Evolutionary conservation across 2,329 filamentous ascomycete genomes (phyloP), one percentile per base, ranked within the genome.

Genomic region (Didymosphaeria variabile): DNA sequence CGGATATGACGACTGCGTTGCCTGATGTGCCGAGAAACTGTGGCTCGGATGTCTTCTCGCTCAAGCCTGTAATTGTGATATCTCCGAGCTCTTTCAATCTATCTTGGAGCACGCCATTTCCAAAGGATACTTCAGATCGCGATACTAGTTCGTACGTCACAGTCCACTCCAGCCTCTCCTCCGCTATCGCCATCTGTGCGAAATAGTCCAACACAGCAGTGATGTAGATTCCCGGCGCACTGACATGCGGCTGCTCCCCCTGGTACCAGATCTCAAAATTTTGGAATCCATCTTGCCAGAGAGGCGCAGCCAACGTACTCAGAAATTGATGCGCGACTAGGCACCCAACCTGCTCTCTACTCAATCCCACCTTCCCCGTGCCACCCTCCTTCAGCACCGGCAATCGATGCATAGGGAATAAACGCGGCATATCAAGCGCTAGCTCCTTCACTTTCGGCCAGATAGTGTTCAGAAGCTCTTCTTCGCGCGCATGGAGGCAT

Each of bases 271-370:
- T 13, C 23, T 49, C 45, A 17, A 49, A 17, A 17, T 49, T 31
- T 23, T 49, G 23, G 31, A 17, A 31, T 13, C 23, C 45, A 5
- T 49, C 45, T 23, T 49, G 45, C 26, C 45, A 49, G 5, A 13
- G 15, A 7, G 45, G 45, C 15, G 45, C 45, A 4, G 23, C 26
- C 45, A 49, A 31, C 23, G 45, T 49, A n/a, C 45, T 23, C 45
- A 49, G 45, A 49, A 49, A 31, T 23, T 49, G 45, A 49, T 49
- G 45, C 23, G 26, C 45, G 8, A 49, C 45, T 10, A 49, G 15
- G 31, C 45, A 49, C 9, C 23, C 45, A 29, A n/a, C 10, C 45
- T 49, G 45, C 26, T 29, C 23, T 5, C 45, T 12, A 23, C 15
- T 31, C 8, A 49, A 17, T 23, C n/a, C 23, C 26, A 49, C 29